A percentile compares a stretch with the other conserved stretches of the same genome.
Conservation (phyloP, 352 stramenopile genomes). For the Pythium coloratum region DNA sequence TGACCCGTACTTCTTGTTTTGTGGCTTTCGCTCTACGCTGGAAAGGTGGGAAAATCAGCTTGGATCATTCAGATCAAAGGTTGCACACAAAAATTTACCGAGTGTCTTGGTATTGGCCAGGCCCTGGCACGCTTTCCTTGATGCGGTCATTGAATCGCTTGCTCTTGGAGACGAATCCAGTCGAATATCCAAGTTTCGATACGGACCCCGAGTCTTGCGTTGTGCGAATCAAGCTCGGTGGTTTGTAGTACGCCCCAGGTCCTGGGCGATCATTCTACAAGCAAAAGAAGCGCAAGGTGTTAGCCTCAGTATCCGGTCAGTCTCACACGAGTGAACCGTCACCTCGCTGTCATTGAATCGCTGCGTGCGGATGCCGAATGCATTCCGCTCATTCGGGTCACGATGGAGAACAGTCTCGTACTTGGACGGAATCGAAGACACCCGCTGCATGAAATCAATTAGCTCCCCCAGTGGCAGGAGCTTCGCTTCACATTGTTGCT, state of each 20-base stretch:
- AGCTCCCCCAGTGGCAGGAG: neutral
- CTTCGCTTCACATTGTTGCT: no score
- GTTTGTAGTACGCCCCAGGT: conserved; percentile 72
- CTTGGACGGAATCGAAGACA: conserved; percentile 79
- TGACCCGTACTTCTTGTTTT: conserved; percentile 70
- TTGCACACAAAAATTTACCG: conserved; percentile 29
- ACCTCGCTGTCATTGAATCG: conserved; percentile 66
- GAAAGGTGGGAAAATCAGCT: neutral
- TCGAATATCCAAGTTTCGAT: conserved; percentile 70
- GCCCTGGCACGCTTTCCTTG: conserved; percentile 51
- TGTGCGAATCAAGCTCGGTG: conserved; percentile 57
- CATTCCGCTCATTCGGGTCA: conserved; percentile 59
- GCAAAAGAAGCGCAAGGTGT: neutral
- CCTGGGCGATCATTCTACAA: conserved; percentile 71
- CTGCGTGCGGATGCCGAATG: conserved; percentile 65
- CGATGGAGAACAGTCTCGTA: conserved; percentile 71
- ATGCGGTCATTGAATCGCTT: conserved; percentile 65
- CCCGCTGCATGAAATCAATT: conserved; percentile 30
- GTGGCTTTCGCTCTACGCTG: conserved; percentile 43
- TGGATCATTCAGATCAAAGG: neutral
- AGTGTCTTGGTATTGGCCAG: conserved; percentile 62
- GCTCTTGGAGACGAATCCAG: conserved; percentile 76
- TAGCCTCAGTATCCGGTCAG: no score
- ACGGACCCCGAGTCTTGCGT: conserved; percentile 66
- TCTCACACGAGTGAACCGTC: no score